A percentile compares a stretch with the other conserved stretches of the same genome.
Evolutionary conservation across 352 stramenopile genomes (phyloP).

Genomic region (Blastocystis sp.): DNA sequence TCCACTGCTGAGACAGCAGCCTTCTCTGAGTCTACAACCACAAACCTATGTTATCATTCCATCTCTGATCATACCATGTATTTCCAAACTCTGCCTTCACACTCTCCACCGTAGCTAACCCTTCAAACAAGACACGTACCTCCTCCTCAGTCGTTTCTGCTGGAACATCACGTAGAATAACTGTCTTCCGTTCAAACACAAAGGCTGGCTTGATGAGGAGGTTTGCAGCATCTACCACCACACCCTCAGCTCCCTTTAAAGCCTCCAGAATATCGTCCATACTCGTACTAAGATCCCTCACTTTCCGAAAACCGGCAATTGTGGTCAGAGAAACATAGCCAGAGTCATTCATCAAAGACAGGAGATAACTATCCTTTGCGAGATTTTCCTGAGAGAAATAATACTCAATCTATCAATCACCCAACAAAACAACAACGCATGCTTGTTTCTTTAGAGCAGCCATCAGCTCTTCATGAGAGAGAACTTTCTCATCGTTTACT

Average conservation of each 20-base stretch:
- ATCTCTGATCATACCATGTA: not conserved
- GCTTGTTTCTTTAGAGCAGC: slow-evolving; percentile 44
- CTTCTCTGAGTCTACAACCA: slow-evolving; percentile 51
- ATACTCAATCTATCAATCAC: slow-evolving; percentile 41
- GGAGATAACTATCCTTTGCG: slow-evolving; percentile 25
- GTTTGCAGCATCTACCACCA: slow-evolving; percentile 24
- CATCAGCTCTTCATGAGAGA: slow-evolving; percentile 32
- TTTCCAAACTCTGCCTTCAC: slow-evolving; percentile 20
- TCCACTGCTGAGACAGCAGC: slow-evolving; percentile 25
- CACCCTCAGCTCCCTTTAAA: not conserved
- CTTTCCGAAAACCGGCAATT: slow-evolving; percentile 54
- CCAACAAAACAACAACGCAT: not conserved
- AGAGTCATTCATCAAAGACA: slow-evolving; percentile 64
- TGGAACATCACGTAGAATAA: slow-evolving; percentile 62
- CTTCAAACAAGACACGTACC: slow-evolving; percentile 21
- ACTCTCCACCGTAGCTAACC: not conserved
- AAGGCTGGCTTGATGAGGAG: slow-evolving; percentile 19
- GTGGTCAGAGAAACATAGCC: slow-evolving; percentile 40
- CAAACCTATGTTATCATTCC: slow-evolving; percentile 32
- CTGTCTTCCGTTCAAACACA: slow-evolving; percentile 42
- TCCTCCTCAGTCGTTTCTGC: slow-evolving; percentile 39
- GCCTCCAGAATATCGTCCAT: slow-evolving; percentile 65
- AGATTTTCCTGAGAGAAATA: slow-evolving; percentile 67
- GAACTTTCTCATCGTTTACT: not conserved
- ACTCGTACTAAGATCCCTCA: slow-evolving; percentile 38